Evolutionary conservation across 2,329 filamentous ascomycete genomes (phyloP), one percentile per base, ranked within the genome.

Genomic region (Botrytis sinoallii): DNA sequence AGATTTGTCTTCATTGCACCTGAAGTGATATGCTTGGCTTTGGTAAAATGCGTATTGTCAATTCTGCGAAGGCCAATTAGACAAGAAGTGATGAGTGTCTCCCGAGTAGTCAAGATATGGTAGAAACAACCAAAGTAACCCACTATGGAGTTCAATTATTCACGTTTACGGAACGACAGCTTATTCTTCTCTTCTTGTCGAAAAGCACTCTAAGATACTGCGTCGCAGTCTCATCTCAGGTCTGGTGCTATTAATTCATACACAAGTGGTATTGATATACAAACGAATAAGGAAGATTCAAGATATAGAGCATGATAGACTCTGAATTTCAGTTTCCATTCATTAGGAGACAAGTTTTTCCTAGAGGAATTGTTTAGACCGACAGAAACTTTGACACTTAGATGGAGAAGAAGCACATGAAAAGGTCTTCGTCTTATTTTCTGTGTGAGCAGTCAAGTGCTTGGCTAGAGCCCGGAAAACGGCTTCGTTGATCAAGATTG

Each of bases 301-400:
- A 7, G 8, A n/a, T 1, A 5, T 9, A 29, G 12, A 46, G 2
- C 7, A 40, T 29, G 8, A 16, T 12, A 4, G 22, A 20, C 3
- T 29, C 9, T 40, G 5, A 35, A 29, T 29, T 38, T 52, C 3
- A 20, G 1, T n/a, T 52, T 67, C 18, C 6, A 38, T n/a, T 18
- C 12, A 6, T 38, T 2, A 8, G 52, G 5, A 6, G 18, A 25
- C 29, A 44, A 9, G 3, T 48, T 14, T 22, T 1, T 9, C 29
- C 6, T 5, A 9, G 14, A 25, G 5, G 25, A 1, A 52, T 7
- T 10, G 25, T 16, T 16, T 22, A 7, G 1, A 55, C 1, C 1
- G 22, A 66, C 12, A 25, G 14, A 18, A 12, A 3, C 0, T 1
- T 52, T 3, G 22, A n/a, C 22, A 16, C 10, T 3, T 68, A 25